Conservation (phyloP, 2,329 filamentous ascomycete genomes). For the Botryotinia calthae region DNA sequence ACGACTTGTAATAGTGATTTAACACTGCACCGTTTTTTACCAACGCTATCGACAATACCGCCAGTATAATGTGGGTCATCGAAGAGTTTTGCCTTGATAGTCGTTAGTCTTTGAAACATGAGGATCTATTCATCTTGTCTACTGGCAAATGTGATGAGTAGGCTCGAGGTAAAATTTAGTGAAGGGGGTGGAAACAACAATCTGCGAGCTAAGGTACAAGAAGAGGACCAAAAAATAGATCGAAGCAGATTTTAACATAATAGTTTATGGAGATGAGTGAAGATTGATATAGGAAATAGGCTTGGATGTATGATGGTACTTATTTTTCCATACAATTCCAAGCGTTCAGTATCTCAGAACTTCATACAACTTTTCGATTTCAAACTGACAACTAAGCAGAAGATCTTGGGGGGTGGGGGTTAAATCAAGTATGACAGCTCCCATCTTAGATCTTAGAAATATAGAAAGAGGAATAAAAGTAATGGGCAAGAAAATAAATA, state of each 20-base stretch:
- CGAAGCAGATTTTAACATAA: neutral
- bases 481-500: neutral
- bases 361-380: neutral
- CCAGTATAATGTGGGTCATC: conserved; percentile 4
- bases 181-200: neutral
- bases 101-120: neutral
- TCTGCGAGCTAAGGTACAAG: neutral
- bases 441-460: neutral
- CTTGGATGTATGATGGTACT: neutral
- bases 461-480: neutral
- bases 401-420: neutral
- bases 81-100: conserved; percentile 8
- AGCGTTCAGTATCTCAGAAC: neutral
- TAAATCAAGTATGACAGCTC: neutral
- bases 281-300: neutral
- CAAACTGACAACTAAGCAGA: neutral
- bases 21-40: too few relatives aligned
- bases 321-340: neutral
- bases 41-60: neutral
- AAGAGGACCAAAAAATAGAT: neutral
- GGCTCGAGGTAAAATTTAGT: neutral
- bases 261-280: neutral
- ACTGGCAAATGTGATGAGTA: neutral
- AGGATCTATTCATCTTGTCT: neutral
- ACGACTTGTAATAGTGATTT: neutral